These are phyloP conservation scores for Trichoderma virens DNA, from an alignment of 495 filamentous ascomycete species.

Conservation along the genomic window DNA sequence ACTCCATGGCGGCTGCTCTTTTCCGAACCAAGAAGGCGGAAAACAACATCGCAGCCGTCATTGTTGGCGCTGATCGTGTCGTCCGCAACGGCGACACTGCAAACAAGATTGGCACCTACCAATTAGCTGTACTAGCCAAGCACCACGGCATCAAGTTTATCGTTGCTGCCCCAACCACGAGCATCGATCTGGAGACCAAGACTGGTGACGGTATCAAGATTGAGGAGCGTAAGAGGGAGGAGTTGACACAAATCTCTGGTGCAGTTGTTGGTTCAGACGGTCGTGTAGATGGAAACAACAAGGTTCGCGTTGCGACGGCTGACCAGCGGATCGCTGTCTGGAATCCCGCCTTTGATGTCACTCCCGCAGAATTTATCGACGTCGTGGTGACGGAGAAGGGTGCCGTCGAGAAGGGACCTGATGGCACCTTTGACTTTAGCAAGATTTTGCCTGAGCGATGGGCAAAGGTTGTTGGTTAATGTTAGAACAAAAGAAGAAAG, in stretches of 20 bases:
- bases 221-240: conserved; percentile 70
- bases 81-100: conserved; percentile 96
- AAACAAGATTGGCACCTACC: conserved; percentile 98
- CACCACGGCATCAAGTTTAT: conserved; percentile 89
- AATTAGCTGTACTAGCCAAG: conserved; percentile 74
- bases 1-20: conserved; percentile 90
- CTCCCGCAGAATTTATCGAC: conserved; percentile 78
- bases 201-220: conserved; percentile 75
- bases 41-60: conserved; percentile 66
- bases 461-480: conserved; percentile 23
- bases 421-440: conserved; percentile 68
- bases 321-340: conserved; percentile 76
- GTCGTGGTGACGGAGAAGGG: conserved; percentile 90
- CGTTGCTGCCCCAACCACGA: conserved; percentile 89
- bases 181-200: conserved; percentile 75
- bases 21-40: conserved; percentile 51
- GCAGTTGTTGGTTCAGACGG: conserved; percentile 47
- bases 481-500: background rate
- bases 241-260: conserved; percentile 75
- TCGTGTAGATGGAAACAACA: conserved; percentile 40
- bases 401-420: conserved; percentile 66
- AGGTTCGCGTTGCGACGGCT: conserved; percentile 71
- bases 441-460: conserved; percentile 44
- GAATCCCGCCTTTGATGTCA: conserved; percentile 97
- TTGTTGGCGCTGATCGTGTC: conserved; percentile 92